These are phyloP conservation scores for Trichoderma sp. DNA, from an alignment of 2,329 filamentous ascomycete species.

Conservation along the genomic window DNA sequence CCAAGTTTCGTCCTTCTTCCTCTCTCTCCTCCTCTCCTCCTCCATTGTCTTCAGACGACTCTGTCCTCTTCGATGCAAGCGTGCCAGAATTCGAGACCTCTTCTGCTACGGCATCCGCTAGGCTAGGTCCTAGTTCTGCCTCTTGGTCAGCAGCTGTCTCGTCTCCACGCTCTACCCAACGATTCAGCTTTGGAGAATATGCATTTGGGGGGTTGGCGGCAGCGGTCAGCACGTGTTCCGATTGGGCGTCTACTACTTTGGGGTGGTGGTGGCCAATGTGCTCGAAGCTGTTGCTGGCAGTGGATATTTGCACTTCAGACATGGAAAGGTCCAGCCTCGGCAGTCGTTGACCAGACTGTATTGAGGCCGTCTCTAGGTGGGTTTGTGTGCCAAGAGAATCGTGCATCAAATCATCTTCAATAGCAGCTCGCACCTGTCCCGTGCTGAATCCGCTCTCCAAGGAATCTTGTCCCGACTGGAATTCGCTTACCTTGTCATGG, in stretches of 20 bases:
- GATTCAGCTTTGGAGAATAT: not conserved
- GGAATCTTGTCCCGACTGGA: not conserved
- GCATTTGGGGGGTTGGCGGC: not conserved
- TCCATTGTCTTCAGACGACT: not conserved
- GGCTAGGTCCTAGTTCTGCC: conserved; percentile 20
- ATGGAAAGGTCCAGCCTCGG: conserved; percentile 26
- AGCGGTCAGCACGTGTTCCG: not conserved
- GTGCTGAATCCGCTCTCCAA: conserved; percentile 30
- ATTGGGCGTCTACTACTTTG: conserved; percentile 7
- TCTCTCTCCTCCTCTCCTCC: not conserved
- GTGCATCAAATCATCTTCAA: conserved; percentile 26
- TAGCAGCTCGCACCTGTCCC: conserved; percentile 31
- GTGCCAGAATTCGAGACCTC: not conserved
- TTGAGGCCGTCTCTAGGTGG: conserved; percentile 28
- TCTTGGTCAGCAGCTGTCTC: conserved; percentile 23
- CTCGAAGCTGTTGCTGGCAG: conserved; percentile 26
- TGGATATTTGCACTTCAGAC: conserved; percentile 27
- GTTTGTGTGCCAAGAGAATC: conserved; percentile 18
- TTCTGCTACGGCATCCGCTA: conserved; percentile 17
- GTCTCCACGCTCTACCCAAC: not conserved
- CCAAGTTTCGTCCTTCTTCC: not conserved
- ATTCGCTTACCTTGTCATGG: conserved; percentile 20
- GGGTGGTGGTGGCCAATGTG: not conserved
- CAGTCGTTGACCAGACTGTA: conserved; percentile 31
- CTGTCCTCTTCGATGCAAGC: conserved; percentile 13